Evolutionary conservation across 2,329 filamentous ascomycete species (phyloP).

Genomic region (Colletotrichum viniferum): DNA sequence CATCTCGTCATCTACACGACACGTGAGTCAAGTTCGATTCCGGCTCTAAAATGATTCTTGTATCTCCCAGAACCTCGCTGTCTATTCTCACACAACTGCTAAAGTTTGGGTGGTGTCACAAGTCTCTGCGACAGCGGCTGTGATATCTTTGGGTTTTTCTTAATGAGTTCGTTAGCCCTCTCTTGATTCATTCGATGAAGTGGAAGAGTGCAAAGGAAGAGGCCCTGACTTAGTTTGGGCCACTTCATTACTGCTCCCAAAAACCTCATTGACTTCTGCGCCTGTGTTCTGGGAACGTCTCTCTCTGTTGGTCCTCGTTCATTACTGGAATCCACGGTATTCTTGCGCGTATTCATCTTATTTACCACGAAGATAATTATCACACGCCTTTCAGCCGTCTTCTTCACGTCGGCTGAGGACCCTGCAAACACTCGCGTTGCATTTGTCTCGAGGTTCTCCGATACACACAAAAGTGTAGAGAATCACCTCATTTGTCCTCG

Average conservation of each 20-base stretch:
- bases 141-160: rapidly evolving
- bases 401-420: background rate
- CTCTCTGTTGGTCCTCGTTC: background rate
- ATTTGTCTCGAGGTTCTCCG: background rate
- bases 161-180: background rate
- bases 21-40: background rate
- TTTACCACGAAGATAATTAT: background rate
- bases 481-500: background rate
- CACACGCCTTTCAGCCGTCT: background rate
- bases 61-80: background rate
- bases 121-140: background rate
- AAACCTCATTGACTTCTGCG: background rate
- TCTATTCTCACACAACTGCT: background rate
- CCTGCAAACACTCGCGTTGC: rapidly evolving
- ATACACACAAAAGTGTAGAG: too few species aligned
- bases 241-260: background rate
- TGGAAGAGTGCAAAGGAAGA: background rate
- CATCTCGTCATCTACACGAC: background rate
- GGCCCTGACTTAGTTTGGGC: background rate
- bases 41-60: background rate
- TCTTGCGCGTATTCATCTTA: background rate
- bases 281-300: background rate
- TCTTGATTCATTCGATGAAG: background rate
- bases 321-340: rapidly evolving
- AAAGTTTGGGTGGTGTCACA: background rate